These are phyloP conservation scores for Aureobasidium leucospermi DNA, from an alignment of 2,329 filamentous ascomycete species.

Conservation along the genomic window DNA sequence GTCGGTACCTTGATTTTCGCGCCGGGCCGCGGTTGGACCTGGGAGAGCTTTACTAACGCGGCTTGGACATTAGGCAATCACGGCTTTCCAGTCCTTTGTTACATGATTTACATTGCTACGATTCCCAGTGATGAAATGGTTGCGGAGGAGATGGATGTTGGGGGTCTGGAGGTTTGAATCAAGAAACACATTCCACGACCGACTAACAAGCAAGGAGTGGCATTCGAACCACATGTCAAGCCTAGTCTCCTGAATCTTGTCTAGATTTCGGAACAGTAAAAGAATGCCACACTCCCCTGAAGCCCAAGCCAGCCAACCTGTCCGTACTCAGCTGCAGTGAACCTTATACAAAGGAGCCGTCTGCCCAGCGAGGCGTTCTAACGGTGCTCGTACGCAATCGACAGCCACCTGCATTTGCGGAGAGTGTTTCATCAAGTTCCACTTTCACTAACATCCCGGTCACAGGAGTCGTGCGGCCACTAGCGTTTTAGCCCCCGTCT, in stretches of 20 bases:
- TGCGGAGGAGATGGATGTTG: conserved; percentile 4
- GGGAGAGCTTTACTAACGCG: neutral
- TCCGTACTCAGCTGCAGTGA: neutral
- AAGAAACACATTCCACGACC: neutral
- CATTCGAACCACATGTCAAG: conserved; percentile 4
- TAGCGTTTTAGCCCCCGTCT: conserved; percentile 11
- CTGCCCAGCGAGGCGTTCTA: neutral
- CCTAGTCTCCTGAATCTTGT: conserved; percentile 7
- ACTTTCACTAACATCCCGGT: neutral
- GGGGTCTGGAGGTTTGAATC: neutral
- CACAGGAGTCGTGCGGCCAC: conserved; percentile 10
- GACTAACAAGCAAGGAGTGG: conserved; percentile 2
- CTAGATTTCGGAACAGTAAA: conserved; percentile 1
- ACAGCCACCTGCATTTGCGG: conserved; percentile 11
- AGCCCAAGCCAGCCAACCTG: neutral
- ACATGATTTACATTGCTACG: conserved; percentile 9
- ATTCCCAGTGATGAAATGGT: neutral
- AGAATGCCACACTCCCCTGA: conserved; percentile 8
- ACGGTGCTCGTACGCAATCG: conserved; percentile 9
- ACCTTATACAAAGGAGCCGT: conserved; percentile 13
- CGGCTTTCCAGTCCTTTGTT: conserved; percentile 6
- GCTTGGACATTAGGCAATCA: conserved; percentile 7
- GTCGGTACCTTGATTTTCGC: conserved; percentile 12
- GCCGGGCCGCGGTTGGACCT: conserved; percentile 9
- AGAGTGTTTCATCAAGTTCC: conserved; percentile 11